Conservation (phyloP, 2,329 filamentous ascomycete genomes). For the Meredithiella fracta region DNA sequence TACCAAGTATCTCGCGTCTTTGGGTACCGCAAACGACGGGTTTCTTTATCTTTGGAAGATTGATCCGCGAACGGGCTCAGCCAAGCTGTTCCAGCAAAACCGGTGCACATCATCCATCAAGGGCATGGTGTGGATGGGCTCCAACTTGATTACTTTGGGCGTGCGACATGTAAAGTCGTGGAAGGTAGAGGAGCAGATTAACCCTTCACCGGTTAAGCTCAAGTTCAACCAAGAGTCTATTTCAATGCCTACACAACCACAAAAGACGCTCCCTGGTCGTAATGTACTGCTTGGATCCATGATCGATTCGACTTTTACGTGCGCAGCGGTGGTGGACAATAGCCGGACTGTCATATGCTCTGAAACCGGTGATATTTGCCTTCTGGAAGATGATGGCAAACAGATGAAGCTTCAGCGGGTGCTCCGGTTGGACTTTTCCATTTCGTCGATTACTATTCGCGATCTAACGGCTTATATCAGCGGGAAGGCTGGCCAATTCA, state of each 20-base stretch:
- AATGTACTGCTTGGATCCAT: slow-evolving; percentile 74
- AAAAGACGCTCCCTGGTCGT: slow-evolving; percentile 60
- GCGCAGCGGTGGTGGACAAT: slow-evolving; percentile 54
- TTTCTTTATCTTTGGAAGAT: slow-evolving; percentile 86
- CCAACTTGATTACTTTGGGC: slow-evolving; percentile 67
- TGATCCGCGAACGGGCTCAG: slow-evolving; percentile 63
- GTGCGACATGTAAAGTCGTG: slow-evolving; percentile 88
- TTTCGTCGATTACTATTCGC: slow-evolving; percentile 49
- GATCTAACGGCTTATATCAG: slow-evolving; percentile 48
- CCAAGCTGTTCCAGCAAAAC: slow-evolving; percentile 68
- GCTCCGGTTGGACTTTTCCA: slow-evolving; percentile 47
- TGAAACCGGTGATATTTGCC: slow-evolving; percentile 75
- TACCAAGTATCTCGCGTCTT: slow-evolving; percentile 69
- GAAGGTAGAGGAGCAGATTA: slow-evolving; percentile 55
- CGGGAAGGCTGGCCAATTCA: slow-evolving; percentile 46
- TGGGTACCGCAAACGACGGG: slow-evolving; percentile 80
- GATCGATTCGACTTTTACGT: slow-evolving; percentile 71
- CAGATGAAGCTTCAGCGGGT: slow-evolving; percentile 54
- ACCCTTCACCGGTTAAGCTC: slow-evolving; percentile 46
- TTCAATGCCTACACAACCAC: slow-evolving; percentile 19
- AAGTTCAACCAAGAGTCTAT: slow-evolving; percentile 27
- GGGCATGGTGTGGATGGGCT: slow-evolving; percentile 82
- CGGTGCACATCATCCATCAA: slow-evolving; percentile 79
- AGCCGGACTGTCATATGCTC: slow-evolving; percentile 68
- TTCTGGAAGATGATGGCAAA: slow-evolving; percentile 61